Evolutionary conservation across 148 eudicot species (phyloP), one percentile per base, ranked within the genome.

Genomic region (Agrostemma githago): DNA sequence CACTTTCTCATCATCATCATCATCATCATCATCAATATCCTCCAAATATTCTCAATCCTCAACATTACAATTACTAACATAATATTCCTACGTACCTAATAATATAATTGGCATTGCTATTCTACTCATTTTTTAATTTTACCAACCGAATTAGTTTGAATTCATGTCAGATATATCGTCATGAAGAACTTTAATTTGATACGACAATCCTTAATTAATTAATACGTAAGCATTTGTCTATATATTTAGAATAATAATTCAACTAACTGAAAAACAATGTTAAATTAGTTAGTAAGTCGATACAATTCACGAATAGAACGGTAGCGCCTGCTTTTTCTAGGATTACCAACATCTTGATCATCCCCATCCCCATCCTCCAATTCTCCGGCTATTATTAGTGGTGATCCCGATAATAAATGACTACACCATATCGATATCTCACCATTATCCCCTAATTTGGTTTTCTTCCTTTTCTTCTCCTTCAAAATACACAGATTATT

Each of bases 241-340:
- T 26, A 26, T 26, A 26, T 26, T 26, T 26, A 26, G 34, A 26
- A 61, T 38, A 21, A 61, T 61, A 8, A 61, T 38, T 9, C 8
- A n/a, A 60, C 10, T 20, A 62, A 69, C n/a, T n/a, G n/a, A n/a
- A n/a, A n/a, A n/a, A n/a, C 41, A 3, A 66, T 57, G 3, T 61
- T 26, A 26, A 26, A 26, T 26, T 26, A 26, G 34, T 26, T 53
- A 1, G 82, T 79, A 6, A 46, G 26, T 21, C 38, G 67, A 40
- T 77, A 81, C 44, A 81, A 40, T 19, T 77, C 80, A 53, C 17
- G 34, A 68, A 81, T 34, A 8, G 80, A 77, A 6, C 83, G 66
- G 64, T 81, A 77, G 77, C 73, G 77, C 53, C 48, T 61, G 5
- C 3, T 53, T 42, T 57, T 68, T 61, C 77, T 71, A 4, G 61